These are phyloP conservation scores for Candida koratica DNA, from an alignment of 805 yeast species.

Conservation along the genomic window DNA sequence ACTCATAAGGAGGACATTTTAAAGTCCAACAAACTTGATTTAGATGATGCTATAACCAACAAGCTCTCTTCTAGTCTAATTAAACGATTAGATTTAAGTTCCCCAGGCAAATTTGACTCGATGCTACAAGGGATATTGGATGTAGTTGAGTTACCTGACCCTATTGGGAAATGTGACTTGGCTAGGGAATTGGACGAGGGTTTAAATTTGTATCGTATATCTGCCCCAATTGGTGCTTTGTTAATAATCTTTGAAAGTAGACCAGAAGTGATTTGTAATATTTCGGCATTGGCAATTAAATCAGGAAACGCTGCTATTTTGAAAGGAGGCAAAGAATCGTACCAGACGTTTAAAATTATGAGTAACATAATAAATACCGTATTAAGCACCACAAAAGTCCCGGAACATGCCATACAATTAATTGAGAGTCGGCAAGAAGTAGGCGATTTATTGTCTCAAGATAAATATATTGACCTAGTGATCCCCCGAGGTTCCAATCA, in stretches of 20 bases:
- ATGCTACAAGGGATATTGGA: constrained; percentile 95
- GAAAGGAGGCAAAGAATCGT: constrained; percentile 95
- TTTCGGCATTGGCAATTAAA: constrained; percentile 90
- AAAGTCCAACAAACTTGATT: constrained; percentile 69
- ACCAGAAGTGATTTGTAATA: constrained; percentile 98
- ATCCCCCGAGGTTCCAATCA: constrained; percentile 98
- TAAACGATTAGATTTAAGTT: constrained; percentile 78
- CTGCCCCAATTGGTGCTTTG: constrained; percentile 93
- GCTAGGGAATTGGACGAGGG: constrained; percentile 87
- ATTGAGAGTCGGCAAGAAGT: constrained; percentile 90
- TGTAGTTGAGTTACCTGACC: constrained; percentile 85
- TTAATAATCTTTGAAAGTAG: constrained; percentile 92
- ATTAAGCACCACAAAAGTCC: constrained; percentile 65
- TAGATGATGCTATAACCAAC: constrained; percentile 61
- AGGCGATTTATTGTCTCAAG: constrained; percentile 76
- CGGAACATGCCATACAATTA: constrained; percentile 76
- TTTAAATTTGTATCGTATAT: constrained; percentile 73
- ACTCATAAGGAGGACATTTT: constrained; percentile 59
- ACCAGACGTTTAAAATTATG: constrained; percentile 79
- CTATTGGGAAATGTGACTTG: constrained; percentile 83
- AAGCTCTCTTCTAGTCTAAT: constrained; percentile 67
- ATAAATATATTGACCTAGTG: constrained; percentile 86
- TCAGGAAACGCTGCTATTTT: constrained; percentile 96
- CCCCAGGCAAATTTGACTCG: constrained; percentile 80
- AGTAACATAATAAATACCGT: constrained; percentile 64